Evolutionary conservation across 2,329 filamentous ascomycete species (phyloP).

Genomic region (Madurella mycetomatis): DNA sequence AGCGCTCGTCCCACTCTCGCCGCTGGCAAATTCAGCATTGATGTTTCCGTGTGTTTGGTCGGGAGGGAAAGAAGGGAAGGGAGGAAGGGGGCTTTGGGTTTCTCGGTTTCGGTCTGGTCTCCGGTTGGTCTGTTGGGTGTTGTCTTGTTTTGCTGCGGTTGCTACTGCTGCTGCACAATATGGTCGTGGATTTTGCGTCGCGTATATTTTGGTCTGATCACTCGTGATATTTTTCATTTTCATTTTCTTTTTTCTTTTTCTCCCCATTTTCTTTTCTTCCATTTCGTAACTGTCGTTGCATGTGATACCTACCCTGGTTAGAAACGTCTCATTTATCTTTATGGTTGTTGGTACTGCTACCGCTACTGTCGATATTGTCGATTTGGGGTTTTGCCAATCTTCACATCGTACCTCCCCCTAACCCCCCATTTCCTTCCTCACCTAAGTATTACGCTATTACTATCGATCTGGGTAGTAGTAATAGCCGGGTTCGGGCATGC

Average conservation of each 20-base stretch:
- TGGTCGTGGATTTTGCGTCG: too few species aligned
- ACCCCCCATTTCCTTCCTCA: too few species aligned
- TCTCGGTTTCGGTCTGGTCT: background rate
- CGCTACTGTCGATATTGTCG: background rate
- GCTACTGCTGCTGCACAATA: too few species aligned
- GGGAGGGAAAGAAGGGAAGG: too few species aligned
- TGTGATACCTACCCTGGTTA: conserved; percentile 20
- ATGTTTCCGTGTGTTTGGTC: background rate
- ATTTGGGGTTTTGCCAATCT: too few species aligned
- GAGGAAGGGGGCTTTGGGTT: background rate
- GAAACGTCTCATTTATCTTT: conserved; percentile 10
- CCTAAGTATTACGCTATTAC: too few species aligned
- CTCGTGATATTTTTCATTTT: background rate
- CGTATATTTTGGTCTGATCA: background rate
- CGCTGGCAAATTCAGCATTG: background rate
- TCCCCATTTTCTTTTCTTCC: background rate
- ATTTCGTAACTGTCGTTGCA: conserved; percentile 16
- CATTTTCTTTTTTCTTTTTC: background rate
- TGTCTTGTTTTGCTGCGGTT: background rate
- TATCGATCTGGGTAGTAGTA: too few species aligned
- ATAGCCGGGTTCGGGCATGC: too few species aligned
- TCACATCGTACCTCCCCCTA: too few species aligned
- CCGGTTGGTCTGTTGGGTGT: background rate
- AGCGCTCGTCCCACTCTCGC: too few species aligned
- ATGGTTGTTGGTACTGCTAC: background rate